These are phyloP conservation scores for Teunomyces panamensis DNA, from an alignment of 805 yeast species.

Conservation along the genomic window DNA sequence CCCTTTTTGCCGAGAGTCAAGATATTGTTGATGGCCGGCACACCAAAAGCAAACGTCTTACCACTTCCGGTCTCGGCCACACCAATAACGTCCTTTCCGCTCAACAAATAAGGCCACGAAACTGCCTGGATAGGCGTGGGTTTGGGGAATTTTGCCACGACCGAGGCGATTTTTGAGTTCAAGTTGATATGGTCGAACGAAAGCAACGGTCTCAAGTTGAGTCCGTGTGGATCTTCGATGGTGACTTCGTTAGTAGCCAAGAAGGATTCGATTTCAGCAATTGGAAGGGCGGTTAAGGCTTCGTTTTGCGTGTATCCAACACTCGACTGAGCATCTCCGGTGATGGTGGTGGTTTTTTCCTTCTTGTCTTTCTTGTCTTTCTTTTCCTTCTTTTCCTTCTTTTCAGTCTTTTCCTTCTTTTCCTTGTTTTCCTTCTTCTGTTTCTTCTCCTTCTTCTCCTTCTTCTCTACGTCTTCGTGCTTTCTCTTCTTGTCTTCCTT, in stretches of 20 bases:
- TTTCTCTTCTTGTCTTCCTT: conserved; percentile 29
- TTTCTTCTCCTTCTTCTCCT: conserved; percentile 21
- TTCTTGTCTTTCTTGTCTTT: conserved; percentile 15
- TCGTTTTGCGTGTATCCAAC: conserved; percentile 36
- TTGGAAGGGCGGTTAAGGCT: conserved; percentile 41
- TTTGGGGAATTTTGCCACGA: conserved; percentile 68
- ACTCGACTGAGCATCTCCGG: conserved; percentile 11
- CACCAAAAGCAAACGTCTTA: conserved; percentile 95
- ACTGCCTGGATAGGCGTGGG: conserved; percentile 97
- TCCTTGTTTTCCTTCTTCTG: conserved; percentile 30
- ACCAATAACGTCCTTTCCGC: conserved; percentile 85
- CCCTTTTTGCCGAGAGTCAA: conserved; percentile 46
- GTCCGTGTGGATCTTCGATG: conserved; percentile 62
- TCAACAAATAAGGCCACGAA: conserved; percentile 87
- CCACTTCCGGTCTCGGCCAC: conserved; percentile 99
- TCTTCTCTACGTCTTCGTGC: conserved; percentile 25
- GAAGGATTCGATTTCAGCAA: conserved; percentile 59
- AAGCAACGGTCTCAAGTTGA: conserved; percentile 64
- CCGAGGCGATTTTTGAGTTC: conserved; percentile 54
- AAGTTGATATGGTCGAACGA: conserved; percentile 59
- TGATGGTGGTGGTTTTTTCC: conserved; percentile 6
- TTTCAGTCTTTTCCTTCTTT: conserved; percentile 39
- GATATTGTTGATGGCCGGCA: conserved; percentile 86
- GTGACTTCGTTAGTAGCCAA: conserved; percentile 70
- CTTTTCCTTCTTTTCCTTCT: conserved; percentile 26